phyloP scores from a whole-genome alignment of 345 rosid genomes.

The Rhodomyrtus tomentosa region DNA sequence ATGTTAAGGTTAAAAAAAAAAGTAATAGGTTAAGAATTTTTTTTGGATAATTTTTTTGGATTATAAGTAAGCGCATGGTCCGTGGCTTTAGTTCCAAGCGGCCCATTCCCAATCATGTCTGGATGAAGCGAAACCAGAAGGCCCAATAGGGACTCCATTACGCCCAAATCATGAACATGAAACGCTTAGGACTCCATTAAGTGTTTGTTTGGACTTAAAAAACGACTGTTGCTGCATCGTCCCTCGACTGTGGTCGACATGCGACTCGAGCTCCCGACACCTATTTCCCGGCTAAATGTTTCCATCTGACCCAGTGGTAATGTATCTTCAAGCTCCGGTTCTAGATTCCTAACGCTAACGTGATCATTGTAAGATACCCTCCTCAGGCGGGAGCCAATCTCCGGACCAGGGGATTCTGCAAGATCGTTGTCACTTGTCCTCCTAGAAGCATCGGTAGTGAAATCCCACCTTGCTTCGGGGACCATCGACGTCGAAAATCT shows the following conservation, averaged over 20 bases:
- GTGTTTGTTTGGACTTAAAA: too few relatives aligned
- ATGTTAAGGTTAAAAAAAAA: too few relatives aligned
- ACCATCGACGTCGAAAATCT: slow-evolving; percentile 8
- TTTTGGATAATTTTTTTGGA: not conserved
- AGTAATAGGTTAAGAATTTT: too few relatives aligned
- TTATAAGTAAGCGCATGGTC: not conserved
- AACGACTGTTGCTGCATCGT: not conserved
- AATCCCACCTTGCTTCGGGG: not conserved
- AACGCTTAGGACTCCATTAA: too few relatives aligned
- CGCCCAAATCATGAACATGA: not conserved
- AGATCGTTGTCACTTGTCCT: not conserved
- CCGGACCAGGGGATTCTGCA: not conserved
- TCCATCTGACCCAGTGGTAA: not conserved
- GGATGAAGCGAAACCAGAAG: not conserved
- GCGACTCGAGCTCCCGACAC: not conserved
- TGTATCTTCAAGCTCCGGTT: not conserved
- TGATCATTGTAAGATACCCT: slow-evolving; percentile 21
- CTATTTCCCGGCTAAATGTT: not conserved
- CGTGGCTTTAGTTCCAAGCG: not conserved
- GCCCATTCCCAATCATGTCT: not conserved
- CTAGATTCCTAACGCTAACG: not conserved
- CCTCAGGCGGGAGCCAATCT: not conserved
- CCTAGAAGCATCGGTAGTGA: fast-evolving
- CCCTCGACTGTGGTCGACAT: not conserved
- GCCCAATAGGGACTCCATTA: not conserved